These are phyloP conservation scores for Chionographis japonica DNA, from an alignment of 106 monocot species.

Conservation along the genomic window DNA sequence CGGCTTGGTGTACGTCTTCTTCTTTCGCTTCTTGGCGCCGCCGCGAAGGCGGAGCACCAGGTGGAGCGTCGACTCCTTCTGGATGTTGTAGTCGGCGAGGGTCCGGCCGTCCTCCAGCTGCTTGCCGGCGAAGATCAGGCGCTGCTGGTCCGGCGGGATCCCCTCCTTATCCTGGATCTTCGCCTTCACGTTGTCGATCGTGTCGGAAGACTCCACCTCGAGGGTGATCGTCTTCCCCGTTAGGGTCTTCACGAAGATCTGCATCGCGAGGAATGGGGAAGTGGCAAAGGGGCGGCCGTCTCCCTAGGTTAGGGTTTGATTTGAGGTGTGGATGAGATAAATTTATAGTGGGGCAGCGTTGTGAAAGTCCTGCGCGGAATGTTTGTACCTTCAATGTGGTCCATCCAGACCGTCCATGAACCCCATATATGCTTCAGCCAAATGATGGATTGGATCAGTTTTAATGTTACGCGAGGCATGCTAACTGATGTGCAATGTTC, in stretches of 20 bases:
- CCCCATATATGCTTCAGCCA: too few relatives aligned
- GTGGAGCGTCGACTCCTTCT: constrained; percentile 25
- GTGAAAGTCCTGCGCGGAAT: too few relatives aligned
- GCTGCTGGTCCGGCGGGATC: constrained; percentile 63
- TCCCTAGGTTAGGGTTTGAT: too few relatives aligned
- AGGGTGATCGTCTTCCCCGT: constrained; percentile 32
- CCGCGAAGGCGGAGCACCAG: constrained; percentile 16
- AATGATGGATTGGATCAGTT: too few relatives aligned
- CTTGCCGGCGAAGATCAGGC: constrained; percentile 58
- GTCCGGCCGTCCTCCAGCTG: constrained; percentile 52
- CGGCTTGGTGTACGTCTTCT: constrained; percentile 9
- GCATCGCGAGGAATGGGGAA: too few relatives aligned
- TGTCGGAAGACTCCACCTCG: constrained; percentile 16
- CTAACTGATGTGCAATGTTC: too few relatives aligned
- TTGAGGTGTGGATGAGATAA: too few relatives aligned
- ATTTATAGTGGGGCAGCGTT: too few relatives aligned
- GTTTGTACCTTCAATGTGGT: too few relatives aligned
- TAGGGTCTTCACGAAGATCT: constrained; percentile 33
- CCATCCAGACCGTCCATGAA: too few relatives aligned
- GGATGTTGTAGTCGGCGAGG: constrained; percentile 48
- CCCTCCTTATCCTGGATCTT: constrained; percentile 65
- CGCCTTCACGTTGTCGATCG: constrained; percentile 10
- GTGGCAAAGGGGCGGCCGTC: too few relatives aligned
- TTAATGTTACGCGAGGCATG: too few relatives aligned
- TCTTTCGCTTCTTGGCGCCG: constrained; percentile 11